These are phyloP conservation scores for Cordyceps militaris DNA, from an alignment of 2,329 filamentous ascomycete genomes.

Conservation along the genomic window DNA sequence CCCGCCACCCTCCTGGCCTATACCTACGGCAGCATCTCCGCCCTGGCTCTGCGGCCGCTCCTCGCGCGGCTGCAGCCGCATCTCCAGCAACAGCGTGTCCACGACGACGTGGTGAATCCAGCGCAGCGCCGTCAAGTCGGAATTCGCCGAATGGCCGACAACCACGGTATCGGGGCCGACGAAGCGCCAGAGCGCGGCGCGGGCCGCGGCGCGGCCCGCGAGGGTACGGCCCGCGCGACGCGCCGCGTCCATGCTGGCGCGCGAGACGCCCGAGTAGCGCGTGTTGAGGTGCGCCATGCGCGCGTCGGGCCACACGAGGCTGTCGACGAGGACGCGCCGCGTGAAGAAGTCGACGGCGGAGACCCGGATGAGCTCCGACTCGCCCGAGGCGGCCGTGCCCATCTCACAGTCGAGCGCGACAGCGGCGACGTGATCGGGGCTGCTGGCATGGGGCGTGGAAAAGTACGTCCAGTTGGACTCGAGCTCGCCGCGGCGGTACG, in stretches of 20 bases:
- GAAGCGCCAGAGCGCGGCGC: conserved; percentile 35
- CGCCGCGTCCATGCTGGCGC: conserved; percentile 30
- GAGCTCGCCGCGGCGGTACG: conserved; percentile 21
- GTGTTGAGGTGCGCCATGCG: conserved; percentile 44
- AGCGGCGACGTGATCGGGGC: conserved; percentile 14
- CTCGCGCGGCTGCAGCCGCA: conserved; percentile 12
- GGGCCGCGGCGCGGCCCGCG: conserved; percentile 34
- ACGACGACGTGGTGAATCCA: conserved; percentile 40
- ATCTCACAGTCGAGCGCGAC: conserved; percentile 51
- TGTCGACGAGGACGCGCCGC: conserved; percentile 40
- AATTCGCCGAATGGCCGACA: conserved; percentile 37
- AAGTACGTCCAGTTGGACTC: conserved; percentile 22
- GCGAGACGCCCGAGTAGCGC: conserved; percentile 41
- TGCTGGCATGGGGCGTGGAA: conserved; percentile 15
- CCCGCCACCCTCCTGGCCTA: neutral
- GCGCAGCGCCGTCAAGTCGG: conserved; percentile 38
- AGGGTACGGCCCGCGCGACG: conserved; percentile 28
- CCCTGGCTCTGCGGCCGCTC: conserved; percentile 12
- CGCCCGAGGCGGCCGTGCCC: conserved; percentile 37
- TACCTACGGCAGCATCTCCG: neutral
- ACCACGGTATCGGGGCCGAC: conserved; percentile 41
- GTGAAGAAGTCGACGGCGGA: conserved; percentile 46
- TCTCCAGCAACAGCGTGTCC: conserved; percentile 36
- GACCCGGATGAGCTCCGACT: conserved; percentile 45
- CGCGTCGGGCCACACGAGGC: conserved; percentile 40